phyloP scores from a whole-genome alignment of 2,329 filamentous ascomycete genomes.

The Ascosphaera apis region DNA sequence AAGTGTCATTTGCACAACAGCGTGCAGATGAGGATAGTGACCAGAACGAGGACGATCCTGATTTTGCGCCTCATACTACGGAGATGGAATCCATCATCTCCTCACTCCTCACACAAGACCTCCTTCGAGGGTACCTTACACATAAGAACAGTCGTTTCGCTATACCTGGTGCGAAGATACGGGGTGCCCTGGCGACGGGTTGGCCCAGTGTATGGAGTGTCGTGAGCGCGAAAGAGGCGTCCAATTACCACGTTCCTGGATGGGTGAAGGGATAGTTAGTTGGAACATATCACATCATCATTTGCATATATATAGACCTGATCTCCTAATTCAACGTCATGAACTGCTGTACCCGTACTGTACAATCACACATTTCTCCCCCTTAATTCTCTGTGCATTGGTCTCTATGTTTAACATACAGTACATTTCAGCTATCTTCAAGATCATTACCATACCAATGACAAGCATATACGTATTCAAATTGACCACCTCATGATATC shows the following conservation, averaged over 20 bases:
- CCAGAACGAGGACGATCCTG: too few species aligned
- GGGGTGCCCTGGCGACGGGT: conserved; percentile 19
- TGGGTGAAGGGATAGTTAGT: conserved; percentile 27
- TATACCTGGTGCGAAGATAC: conserved; percentile 42
- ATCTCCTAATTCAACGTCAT: too few species aligned
- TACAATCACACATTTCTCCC: too few species aligned
- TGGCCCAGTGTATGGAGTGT: conserved; percentile 56
- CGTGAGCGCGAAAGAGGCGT: conserved; percentile 35
- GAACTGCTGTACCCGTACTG: too few species aligned
- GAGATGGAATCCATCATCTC: conserved; percentile 61
- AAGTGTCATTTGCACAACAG: not conserved
- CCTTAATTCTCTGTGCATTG: too few species aligned
- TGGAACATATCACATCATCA: not conserved
- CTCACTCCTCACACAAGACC: conserved; percentile 53
- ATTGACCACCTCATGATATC: too few species aligned
- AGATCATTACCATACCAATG: too few species aligned
- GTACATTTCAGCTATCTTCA: too few species aligned
- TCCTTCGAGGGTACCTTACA: conserved; percentile 66
- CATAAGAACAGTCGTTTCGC: conserved; percentile 58
- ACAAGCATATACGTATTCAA: too few species aligned
- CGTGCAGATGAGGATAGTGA: too few species aligned
- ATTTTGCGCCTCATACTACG: not conserved
- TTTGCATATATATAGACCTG: too few species aligned
- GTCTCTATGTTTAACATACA: too few species aligned
- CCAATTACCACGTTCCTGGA: conserved; percentile 44